These are phyloP conservation scores for Botryosphaeria dothidea DNA, from an alignment of 2,329 filamentous ascomycete genomes.

Conservation along the genomic window DNA sequence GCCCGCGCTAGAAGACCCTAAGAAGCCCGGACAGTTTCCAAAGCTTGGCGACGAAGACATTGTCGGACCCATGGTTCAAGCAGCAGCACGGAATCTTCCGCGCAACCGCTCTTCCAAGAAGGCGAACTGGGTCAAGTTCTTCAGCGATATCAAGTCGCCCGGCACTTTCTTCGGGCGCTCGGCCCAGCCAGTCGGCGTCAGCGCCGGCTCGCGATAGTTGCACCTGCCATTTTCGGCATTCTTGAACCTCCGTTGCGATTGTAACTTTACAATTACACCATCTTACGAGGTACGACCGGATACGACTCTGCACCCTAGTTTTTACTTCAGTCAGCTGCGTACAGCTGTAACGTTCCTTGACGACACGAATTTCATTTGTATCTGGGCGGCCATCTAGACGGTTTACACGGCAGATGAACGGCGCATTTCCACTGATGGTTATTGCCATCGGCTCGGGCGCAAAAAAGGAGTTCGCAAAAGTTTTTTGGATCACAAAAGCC, in stretches of 20 bases:
- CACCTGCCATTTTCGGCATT: constrained; percentile 4
- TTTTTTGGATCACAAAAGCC: constrained; percentile 8
- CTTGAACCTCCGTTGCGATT: constrained; percentile 22
- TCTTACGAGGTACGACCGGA: constrained; percentile 40
- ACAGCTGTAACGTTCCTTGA: constrained; percentile 22
- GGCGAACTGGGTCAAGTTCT: constrained; percentile 40
- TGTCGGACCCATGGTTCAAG: constrained; percentile 81
- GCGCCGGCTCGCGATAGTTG: not conserved
- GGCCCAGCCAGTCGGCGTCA: constrained; percentile 20
- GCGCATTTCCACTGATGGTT: not conserved
- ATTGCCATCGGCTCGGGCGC: not conserved
- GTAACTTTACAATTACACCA: constrained; percentile 33
- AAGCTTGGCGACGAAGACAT: constrained; percentile 88
- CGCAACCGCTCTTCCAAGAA: constrained; percentile 32
- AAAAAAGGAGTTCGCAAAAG: not conserved
- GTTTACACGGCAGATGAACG: not conserved
- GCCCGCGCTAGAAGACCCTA: constrained; percentile 67
- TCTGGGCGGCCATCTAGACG: constrained; percentile 15
- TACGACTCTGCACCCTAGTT: constrained; percentile 33
- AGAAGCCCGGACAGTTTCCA: constrained; percentile 78
- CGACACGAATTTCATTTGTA: constrained; percentile 33
- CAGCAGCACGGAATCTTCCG: constrained; percentile 39
- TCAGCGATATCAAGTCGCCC: constrained; percentile 39
- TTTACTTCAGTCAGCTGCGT: constrained; percentile 23
- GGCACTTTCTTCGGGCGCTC: constrained; percentile 34